These are phyloP conservation scores for Metarhizium sp. DNA, from an alignment of 2,329 filamentous ascomycete genomes.

Conservation along the genomic window DNA sequence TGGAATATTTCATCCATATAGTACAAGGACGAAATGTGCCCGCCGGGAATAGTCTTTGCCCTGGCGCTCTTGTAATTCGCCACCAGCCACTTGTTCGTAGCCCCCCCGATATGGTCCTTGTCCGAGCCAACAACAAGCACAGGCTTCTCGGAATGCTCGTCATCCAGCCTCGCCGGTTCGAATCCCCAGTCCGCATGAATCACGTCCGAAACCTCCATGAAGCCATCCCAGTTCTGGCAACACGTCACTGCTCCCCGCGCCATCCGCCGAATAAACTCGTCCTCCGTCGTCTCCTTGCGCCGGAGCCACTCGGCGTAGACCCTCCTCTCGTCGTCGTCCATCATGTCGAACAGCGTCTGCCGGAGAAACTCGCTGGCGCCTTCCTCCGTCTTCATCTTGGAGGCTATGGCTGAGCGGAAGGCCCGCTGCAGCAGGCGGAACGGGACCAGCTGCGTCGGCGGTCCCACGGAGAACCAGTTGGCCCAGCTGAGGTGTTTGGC, in stretches of 20 bases:
- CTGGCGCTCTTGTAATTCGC: conserved; percentile 10
- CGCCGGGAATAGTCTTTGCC: conserved; percentile 10
- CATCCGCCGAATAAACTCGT: conserved; percentile 6
- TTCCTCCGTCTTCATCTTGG: conserved; percentile 7
- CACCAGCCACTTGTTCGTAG: conserved; percentile 11
- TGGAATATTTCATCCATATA: conserved; percentile 13
- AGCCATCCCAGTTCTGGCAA: conserved; percentile 14
- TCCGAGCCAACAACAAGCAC: conserved; percentile 10
- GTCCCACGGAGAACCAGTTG: conserved; percentile 11
- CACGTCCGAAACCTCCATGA: conserved; percentile 14
- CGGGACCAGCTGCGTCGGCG: conserved; percentile 7
- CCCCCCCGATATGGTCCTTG: conserved; percentile 10
- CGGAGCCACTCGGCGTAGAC: conserved; percentile 4
- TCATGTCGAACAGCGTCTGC: conserved; percentile 7
- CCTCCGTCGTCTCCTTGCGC: conserved; percentile 4
- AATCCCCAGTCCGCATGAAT: conserved; percentile 16
- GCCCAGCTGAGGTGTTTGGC: conserved; percentile 11
- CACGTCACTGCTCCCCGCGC: conserved; percentile 7
- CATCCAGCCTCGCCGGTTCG: conserved; percentile 8
- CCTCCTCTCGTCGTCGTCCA: conserved; percentile 9
- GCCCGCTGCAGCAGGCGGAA: conserved; percentile 10
- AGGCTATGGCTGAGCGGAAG: conserved; percentile 5
- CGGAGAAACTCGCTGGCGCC: conserved; percentile 10
- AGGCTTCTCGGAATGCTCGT: conserved; percentile 10
- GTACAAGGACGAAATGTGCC: conserved; percentile 12